Percentiles rank a stretch among this genome's conserved stretches.
Evolutionary conservation across 106 monocot genomes (phyloP).

Genomic region (Chionographis japonica): DNA sequence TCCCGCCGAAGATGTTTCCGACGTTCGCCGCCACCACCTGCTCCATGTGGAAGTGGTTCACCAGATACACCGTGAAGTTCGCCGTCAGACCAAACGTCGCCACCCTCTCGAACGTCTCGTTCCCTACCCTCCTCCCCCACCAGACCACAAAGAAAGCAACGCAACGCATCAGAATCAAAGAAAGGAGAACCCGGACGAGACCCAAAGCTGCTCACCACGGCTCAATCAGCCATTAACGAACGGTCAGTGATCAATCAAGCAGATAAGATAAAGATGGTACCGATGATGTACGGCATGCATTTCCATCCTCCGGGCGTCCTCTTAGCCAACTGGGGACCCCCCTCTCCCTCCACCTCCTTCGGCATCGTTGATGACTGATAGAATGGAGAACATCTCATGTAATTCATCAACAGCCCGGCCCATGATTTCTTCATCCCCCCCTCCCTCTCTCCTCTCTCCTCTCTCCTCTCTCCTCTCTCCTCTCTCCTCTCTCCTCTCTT

Average conservation of each 20-base stretch:
- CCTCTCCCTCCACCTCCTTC: too few relatives aligned
- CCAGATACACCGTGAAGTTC: conserved; percentile 41
- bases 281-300: conserved; percentile 30
- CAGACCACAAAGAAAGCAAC: too few relatives aligned
- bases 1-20: conserved; percentile 33
- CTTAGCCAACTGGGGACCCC: background rate
- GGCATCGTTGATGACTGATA: too few relatives aligned
- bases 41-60: conserved; percentile 27
- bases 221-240: background rate
- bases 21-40: conserved; percentile 24
- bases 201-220: too few relatives aligned
- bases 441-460: too few relatives aligned
- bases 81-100: conserved; percentile 35
- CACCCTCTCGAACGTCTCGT: conserved; percentile 49
- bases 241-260: background rate
- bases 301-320: conserved; percentile 21
- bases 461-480: too few relatives aligned
- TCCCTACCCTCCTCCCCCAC: conserved; percentile 13
- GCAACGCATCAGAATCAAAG: too few relatives aligned
- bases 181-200: too few relatives aligned
- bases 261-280: background rate
- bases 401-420: too few relatives aligned
- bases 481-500: too few relatives aligned
- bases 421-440: too few relatives aligned
- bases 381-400: too few relatives aligned